Evolutionary conservation across 805 yeast genomes (phyloP), one percentile per base, ranked within the genome.

Genomic region (Candida tammaniensis): DNA sequence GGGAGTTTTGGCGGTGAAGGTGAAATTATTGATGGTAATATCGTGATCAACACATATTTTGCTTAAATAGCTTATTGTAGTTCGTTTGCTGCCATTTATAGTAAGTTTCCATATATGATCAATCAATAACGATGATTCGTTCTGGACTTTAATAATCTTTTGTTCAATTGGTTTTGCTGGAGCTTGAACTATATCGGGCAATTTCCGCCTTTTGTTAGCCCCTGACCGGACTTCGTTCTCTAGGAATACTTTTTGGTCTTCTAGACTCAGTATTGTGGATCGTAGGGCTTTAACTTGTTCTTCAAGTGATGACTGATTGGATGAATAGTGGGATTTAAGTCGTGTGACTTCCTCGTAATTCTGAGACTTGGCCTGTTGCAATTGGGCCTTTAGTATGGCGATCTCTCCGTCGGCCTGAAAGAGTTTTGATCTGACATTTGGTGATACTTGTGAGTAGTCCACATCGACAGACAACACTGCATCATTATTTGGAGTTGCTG

Each of bases 301-400:
- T 15, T 57, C 59, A 27, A 57, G 48, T 16, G 43, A 35, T 19
- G 39, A 39, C 27, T 51, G 49, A 6, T 43, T 29, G 9, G 23
- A 27, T 5, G 44, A 47, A 20, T 42, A 44, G 4, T 47, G 27
- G 17, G 52, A 51, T 17, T 39, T 41, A 17, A 66, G 39, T 12
- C 48, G 31, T 23, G 38, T 38, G 17, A 61, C 48, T 42, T 74
- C 79, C 1, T 54, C 56, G 5, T 60, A 60, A 26, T 61, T 61
- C 31, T 61, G 65, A 17, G 50, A 51, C 32, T 72, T 74, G 3
- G 74, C 41, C 26, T 72, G 69, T 14, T 70, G 59, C 14, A 84
- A 59, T 46, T 80, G 86, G 7, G 81, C 76, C 35, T 94, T 65
- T 12, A 89, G 64, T 22, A 88, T 80, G 10, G 93, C 80, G 23